Evolutionary conservation across 2,329 filamentous ascomycete genomes (phyloP), one percentile per base, ranked within the genome.

Genomic region (Malbranchea cinnamomea): DNA sequence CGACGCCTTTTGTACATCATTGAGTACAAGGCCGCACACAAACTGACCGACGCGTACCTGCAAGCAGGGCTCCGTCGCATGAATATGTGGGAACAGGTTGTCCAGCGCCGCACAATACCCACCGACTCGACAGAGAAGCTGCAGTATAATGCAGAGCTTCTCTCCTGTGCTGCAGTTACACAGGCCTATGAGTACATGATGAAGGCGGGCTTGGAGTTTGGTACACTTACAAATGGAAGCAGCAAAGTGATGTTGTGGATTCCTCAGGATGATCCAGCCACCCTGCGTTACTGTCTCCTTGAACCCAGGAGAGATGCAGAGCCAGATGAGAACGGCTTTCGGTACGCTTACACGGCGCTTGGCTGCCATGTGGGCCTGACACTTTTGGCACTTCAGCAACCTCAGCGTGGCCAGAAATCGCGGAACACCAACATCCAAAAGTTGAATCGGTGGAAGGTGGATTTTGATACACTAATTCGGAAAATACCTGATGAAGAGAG

Each of bases 151-250:
- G 23, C 12, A 11, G 30, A 35, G 20, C 23, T 22, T 13, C 14
- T 31, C 15, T 15, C 24, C 9, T 25, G 28, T 9, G 29, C 25
- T 12, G 33, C 29, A 7, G 6, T 35, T n/a, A 35, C 33, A 3
- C 33, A 35, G 17, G 21, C 20, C 19, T 35, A 24, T 23, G 33
- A 35, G 11, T 35, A 35, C 16, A 35, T 35, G 28, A 35, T 31
- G 12, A 31, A 17, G 16, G 16, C 28, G 23, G 33, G 33, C 3
- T 24, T 35, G n/a, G 28, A 31, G 19, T 35, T 23, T 6, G 31
- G 33, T 24, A 31, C 13, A 24, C 20, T 35, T 17, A 35, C 13
- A 18, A 35, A 24, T 7, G 24, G 33, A 20, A 13, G 23, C 9
- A 19, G 12, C 15, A 18, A 24, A n/a, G 25, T 31, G 15, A 27